phyloP scores from a whole-genome alignment of 2,329 filamentous ascomycete genomes.

The Alternaria sp. region DNA sequence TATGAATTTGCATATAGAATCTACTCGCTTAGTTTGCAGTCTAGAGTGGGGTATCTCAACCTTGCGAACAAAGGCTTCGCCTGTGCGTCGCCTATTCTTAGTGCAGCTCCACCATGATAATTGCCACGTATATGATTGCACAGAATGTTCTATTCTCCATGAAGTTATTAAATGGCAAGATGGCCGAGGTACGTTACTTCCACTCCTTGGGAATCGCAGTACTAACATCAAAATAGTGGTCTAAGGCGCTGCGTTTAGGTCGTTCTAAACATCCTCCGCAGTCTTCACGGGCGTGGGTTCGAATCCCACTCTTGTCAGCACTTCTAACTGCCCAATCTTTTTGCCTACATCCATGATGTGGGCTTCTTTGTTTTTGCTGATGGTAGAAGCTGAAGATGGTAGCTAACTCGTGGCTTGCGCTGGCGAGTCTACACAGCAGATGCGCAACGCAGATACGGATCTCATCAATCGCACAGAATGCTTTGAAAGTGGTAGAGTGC shows the following conservation, averaged over 20 bases:
- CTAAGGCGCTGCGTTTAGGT: constrained; percentile 44
- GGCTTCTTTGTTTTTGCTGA: background rate
- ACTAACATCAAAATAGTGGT: constrained; percentile 12
- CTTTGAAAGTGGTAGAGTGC: background rate
- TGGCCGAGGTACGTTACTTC: background rate
- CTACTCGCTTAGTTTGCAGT: too few species aligned
- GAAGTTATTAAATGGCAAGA: background rate
- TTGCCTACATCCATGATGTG: background rate
- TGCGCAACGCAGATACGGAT: background rate
- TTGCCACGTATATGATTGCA: rapidly evolving
- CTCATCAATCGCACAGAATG: background rate
- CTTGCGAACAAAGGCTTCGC: too few species aligned
- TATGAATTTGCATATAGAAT: too few species aligned
- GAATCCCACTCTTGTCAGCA: constrained; percentile 32
- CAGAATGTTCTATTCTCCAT: background rate
- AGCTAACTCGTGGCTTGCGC: background rate
- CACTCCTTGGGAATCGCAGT: too few species aligned
- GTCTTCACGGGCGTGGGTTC: constrained; percentile 34
- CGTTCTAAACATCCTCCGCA: constrained; percentile 26
- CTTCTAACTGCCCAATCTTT: background rate
- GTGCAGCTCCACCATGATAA: background rate
- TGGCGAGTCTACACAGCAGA: background rate
- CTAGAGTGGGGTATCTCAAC: too few species aligned
- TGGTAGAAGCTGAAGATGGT: background rate
- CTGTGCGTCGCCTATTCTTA: background rate